Base-by-base conservation (phyloP, 2,329 filamentous ascomycete genomes). In the Fusarium succisae region DNA sequence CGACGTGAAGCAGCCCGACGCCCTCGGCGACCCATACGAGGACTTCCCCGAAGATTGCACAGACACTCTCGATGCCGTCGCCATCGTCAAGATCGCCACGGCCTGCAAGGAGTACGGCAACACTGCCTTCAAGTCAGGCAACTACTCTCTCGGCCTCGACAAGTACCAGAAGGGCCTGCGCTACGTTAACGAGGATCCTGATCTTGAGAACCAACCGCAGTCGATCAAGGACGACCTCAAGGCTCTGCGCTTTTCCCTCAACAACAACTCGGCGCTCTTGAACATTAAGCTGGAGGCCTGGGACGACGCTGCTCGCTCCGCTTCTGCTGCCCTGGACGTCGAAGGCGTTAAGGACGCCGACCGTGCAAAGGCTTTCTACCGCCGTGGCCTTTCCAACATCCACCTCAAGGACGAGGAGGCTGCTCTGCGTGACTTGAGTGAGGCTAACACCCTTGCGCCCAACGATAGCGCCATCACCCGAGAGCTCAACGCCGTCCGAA, bases 111-210 rank as follows among this genome's bases (percentile, higher is more conserved):
- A 93, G 41, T 96, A 92, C 80, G 96, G 96, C 78, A 98, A 97
- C 87, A 91, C 91, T 77, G 95, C 95, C 3, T 98, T 98, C 89
- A 98, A 98, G 87, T 86, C 84, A 32, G 91, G 91, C 45, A 90
- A 98, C 78, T 80, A 92, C 44, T 82, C 86, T 43, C 84, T 93
- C 38, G 96, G 91, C 5, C 87, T 98, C 32, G 91, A 92, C 69
- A 99, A 99, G 86, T 99, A 99, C 85, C 91, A 97, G 82, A 99
- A 99, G 86, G 95, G 91, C 24, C 84, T 98, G 70, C 91, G 95
- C 78, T 98, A 98, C 83, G 86, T 98, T 69, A 94, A 96, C 82
- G 94, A 97, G 82, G 94, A 95, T 79, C 92, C 93, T 2, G 91
- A 93, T 55, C 83, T 90, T 18, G 93, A 96, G 47, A 88, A 90